Conservation (phyloP, 306 rosid genomes). For the Spatholobus suberectus region DNA sequence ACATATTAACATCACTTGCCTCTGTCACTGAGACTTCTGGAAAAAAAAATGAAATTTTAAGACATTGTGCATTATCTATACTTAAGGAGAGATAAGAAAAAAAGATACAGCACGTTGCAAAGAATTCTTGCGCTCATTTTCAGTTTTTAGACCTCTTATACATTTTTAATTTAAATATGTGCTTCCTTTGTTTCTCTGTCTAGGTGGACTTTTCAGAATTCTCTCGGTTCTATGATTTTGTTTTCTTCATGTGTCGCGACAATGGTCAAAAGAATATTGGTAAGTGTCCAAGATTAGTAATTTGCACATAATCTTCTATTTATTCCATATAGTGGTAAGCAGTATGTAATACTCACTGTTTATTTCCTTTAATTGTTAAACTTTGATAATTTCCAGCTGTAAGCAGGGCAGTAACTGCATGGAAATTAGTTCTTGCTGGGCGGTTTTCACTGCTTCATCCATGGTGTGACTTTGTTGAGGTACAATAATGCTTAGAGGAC, state of each 20-base stretch:
- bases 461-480: slow-evolving; percentile 99
- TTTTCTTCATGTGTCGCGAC: slow-evolving; percentile 86
- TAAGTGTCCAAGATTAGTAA: slow-evolving; percentile 49
- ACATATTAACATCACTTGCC: background rate
- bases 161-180: slow-evolving; percentile 29
- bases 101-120: background rate
- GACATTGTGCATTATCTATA: slow-evolving; percentile 27
- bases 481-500: slow-evolving; percentile 43
- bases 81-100: slow-evolving; percentile 14
- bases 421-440: slow-evolving; percentile 89
- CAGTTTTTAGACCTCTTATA: slow-evolving; percentile 11
- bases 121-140: background rate
- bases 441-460: slow-evolving; percentile 78
- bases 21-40: background rate
- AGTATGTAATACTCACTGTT: slow-evolving; percentile 24
- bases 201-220: slow-evolving; percentile 77
- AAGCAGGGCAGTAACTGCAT: slow-evolving; percentile 76
- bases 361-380: slow-evolving; percentile 31
- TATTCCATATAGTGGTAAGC: slow-evolving; percentile 24
- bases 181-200: slow-evolving; percentile 44
- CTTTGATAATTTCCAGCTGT: slow-evolving; percentile 66
- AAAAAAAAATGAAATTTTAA: slow-evolving; percentile 12
- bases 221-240: slow-evolving; percentile 90
- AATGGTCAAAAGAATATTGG: slow-evolving; percentile 97
- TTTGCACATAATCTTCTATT: slow-evolving; percentile 22